Conservation (phyloP, 2,329 filamentous ascomycete species). For the Periconia sp. region DNA sequence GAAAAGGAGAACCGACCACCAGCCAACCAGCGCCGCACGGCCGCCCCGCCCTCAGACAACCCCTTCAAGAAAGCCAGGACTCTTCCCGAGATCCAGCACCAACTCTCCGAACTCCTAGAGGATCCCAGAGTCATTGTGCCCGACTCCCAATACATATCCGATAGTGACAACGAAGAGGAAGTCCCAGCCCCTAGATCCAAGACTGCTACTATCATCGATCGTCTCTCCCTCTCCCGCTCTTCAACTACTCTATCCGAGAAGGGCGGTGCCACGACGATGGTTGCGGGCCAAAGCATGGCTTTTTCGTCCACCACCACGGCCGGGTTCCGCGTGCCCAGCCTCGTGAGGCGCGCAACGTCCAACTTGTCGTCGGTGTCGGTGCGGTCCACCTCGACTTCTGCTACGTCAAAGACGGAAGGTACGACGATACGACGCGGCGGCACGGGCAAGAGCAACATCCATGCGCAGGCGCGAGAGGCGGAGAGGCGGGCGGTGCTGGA, state of each 20-base stretch:
- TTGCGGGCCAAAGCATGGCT: constrained; percentile 49
- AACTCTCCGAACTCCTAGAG: constrained; percentile 81
- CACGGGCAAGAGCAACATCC: constrained; percentile 62
- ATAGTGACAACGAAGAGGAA: constrained; percentile 45
- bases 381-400: constrained; percentile 38
- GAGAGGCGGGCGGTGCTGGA: constrained; percentile 56
- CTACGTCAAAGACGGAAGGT: constrained; percentile 14
- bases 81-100: constrained; percentile 79
- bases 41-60: constrained; percentile 51
- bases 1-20: constrained; percentile 51
- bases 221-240: constrained; percentile 68
- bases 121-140: constrained; percentile 58
- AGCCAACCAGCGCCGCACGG: constrained; percentile 64
- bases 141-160: constrained; percentile 48
- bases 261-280: constrained; percentile 27
- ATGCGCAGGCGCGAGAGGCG: constrained; percentile 61
- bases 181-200: constrained; percentile 22
- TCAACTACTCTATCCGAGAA: constrained; percentile 28
- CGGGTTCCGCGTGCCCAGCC: constrained; percentile 67
- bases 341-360: constrained; percentile 74
- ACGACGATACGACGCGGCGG: constrained; percentile 51
- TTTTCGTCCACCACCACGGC: constrained; percentile 46
- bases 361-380: constrained; percentile 37
- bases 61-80: constrained; percentile 66
- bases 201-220: constrained; percentile 63